Base-by-base conservation (phyloP, 2,329 filamentous ascomycete species). In the Periconia sp. region DNA sequence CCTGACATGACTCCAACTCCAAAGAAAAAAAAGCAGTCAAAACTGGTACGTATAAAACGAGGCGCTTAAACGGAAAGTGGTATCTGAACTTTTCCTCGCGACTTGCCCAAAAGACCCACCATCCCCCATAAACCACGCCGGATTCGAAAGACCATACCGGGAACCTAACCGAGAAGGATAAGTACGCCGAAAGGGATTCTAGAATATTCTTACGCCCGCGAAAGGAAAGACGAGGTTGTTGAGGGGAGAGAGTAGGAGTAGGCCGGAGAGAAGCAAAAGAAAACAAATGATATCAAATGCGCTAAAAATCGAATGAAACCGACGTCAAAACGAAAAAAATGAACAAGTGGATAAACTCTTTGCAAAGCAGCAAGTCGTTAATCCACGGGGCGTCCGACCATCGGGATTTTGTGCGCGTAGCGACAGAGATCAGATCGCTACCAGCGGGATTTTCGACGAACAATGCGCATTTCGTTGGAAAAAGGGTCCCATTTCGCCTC, bases 11-110 rank as follows among this genome's bases (percentile, higher is more conserved):
- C 43, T 8, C 42, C 27, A 9, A 54, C 40, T 19, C 41, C 37
- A 17, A 19, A 41, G 18, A 17, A 42, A 20, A 7, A 13, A 19
- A 42, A 42, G 6, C 10, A 7, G 18, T 20, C 37, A 19, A 41
- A 37, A 27, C 8, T 8, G 23, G 8, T 8, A 27, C 23, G 3
- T 27, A 8, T 8, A 27, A n/a, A 49, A 49, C 40, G 45, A 47
- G 49, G 50, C 56, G 56, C 53, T 55, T 52, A 57, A 53, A 49
- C 43, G 46, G 19, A 20, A 54, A 54, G 47, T 62, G 58, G 58
- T 62, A 62, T 60, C 59, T 60, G 52, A 62, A 58, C 59, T 62
- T 62, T 62, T 60, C 49, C 17, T n/a, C 31, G 42, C 37, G 17
- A 33, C 18, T 45, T 30, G 43, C 43, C 43, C 51, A 53, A 49